phyloP scores from a whole-genome alignment of 2,329 filamentous ascomycete species.

The Camptophora hylomeconis region DNA sequence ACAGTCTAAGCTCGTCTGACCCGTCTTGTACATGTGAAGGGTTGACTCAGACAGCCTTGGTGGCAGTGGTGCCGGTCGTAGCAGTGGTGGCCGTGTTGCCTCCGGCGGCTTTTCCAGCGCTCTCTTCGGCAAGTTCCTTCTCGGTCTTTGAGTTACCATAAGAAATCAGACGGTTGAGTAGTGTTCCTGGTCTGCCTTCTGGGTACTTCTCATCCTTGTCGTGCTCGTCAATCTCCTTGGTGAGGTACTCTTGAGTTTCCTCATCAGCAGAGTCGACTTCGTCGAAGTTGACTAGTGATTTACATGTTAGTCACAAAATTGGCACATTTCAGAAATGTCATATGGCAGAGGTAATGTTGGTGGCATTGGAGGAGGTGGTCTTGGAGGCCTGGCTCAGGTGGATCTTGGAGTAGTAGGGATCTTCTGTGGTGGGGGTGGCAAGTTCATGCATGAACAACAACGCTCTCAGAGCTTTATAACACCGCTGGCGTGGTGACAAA shows the following conservation, averaged over 20 bases:
- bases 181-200: conserved; percentile 12
- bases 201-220: conserved; percentile 13
- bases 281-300: conserved; percentile 12
- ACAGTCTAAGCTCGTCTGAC: no score
- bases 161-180: conserved; percentile 16
- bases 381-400: neutral
- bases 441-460: neutral
- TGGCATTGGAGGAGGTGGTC: neutral
- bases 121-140: no score
- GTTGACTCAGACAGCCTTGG: no score
- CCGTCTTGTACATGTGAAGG: no score
- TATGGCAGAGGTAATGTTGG: neutral
- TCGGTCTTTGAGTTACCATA: conserved; percentile 18
- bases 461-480: neutral
- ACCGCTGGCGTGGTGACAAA: neutral
- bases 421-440: neutral
- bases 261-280: conserved; percentile 15
- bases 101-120: no score
- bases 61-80: no score
- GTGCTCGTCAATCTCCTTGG: conserved; percentile 14
- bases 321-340: neutral
- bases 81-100: no score
- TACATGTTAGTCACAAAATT: neutral
- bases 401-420: conserved; percentile 2
- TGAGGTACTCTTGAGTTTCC: conserved; percentile 13